phyloP scores from a whole-genome alignment of 2,329 filamentous ascomycete genomes.

The Colletotrichum navitas region DNA sequence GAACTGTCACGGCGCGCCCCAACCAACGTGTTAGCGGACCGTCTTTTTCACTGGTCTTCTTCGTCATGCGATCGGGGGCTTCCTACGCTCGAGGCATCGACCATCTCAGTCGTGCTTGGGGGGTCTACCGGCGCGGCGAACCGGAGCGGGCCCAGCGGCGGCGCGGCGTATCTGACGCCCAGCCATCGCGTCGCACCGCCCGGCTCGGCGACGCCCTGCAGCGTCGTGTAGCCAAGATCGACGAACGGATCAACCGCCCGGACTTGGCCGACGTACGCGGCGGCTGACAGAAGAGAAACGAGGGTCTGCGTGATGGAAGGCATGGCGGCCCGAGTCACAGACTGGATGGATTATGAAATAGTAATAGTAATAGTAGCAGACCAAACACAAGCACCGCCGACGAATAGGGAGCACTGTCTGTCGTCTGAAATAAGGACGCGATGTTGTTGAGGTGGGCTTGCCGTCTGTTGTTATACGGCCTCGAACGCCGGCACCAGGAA shows the following conservation, averaged over 20 bases:
- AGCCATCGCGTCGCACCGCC: slow-evolving; percentile 76
- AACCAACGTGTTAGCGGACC: background rate
- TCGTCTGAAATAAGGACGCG: slow-evolving; percentile 4
- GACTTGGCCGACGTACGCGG: slow-evolving; percentile 30
- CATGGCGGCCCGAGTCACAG: slow-evolving; percentile 27
- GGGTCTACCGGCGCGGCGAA: slow-evolving; percentile 75
- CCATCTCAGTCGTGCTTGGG: slow-evolving; percentile 20
- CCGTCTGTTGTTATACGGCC: slow-evolving; percentile 30
- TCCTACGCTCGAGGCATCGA: slow-evolving; percentile 21
- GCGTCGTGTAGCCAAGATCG: slow-evolving; percentile 75
- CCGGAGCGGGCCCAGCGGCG: slow-evolving; percentile 74
- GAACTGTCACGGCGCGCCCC: slow-evolving; percentile 1
- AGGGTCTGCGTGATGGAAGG: slow-evolving; percentile 16
- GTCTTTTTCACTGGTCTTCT: too few species aligned
- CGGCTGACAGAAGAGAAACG: slow-evolving; percentile 35
- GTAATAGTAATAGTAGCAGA: background rate
- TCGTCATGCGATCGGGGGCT: too few species aligned
- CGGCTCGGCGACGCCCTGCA: slow-evolving; percentile 65
- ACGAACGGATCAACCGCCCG: slow-evolving; percentile 54
- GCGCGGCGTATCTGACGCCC: slow-evolving; percentile 79
- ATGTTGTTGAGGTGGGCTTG: slow-evolving; percentile 6
- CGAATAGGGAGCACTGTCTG: slow-evolving; percentile 1
- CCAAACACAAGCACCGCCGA: slow-evolving; percentile 3
- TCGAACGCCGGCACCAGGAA: background rate
- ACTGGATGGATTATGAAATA: slow-evolving; percentile 12